phyloP scores from a whole-genome alignment of 2,329 filamentous ascomycete species.

The Cercospora citrullina region DNA sequence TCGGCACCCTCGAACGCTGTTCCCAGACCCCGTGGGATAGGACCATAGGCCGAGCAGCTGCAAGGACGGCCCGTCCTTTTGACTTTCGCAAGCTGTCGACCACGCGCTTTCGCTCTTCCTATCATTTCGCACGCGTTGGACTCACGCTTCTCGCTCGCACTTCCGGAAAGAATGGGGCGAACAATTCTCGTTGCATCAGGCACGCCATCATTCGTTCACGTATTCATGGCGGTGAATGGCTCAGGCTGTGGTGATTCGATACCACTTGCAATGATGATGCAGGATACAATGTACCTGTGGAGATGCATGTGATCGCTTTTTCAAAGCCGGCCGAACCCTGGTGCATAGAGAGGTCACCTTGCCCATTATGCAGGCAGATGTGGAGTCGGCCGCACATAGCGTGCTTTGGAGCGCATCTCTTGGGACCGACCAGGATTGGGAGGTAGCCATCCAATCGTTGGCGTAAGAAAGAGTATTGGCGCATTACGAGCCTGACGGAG shows the following conservation, averaged over 20 bases:
- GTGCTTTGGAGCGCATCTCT: constrained; percentile 12
- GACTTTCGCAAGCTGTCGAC: background rate
- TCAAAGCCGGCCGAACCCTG: constrained; percentile 4
- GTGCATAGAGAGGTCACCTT: constrained; percentile 5
- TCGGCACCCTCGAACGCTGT: constrained; percentile 4
- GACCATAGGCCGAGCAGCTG: background rate
- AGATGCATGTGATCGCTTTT: constrained; percentile 20
- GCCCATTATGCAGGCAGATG: constrained; percentile 5
- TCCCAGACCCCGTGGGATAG: constrained; percentile 3
- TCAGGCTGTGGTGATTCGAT: constrained; percentile 11
- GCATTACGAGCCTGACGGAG: background rate
- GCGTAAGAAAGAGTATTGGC: background rate
- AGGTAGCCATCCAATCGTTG: constrained; percentile 6
- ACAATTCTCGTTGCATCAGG: constrained; percentile 1
- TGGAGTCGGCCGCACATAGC: constrained; percentile 14
- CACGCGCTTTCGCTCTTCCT: background rate
- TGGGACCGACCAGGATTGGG: constrained; percentile 13
- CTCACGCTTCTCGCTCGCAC: background rate
- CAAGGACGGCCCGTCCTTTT: background rate
- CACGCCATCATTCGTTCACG: constrained; percentile 3
- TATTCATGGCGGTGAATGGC: constrained; percentile 19
- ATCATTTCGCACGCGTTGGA: background rate
- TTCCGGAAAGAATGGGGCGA: background rate
- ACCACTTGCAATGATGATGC: constrained; percentile 20
- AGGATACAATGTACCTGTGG: constrained; percentile 20